Conservation (phyloP, 2,329 filamentous ascomycete species). For the Phaeophleospora eucalypticola region DNA sequence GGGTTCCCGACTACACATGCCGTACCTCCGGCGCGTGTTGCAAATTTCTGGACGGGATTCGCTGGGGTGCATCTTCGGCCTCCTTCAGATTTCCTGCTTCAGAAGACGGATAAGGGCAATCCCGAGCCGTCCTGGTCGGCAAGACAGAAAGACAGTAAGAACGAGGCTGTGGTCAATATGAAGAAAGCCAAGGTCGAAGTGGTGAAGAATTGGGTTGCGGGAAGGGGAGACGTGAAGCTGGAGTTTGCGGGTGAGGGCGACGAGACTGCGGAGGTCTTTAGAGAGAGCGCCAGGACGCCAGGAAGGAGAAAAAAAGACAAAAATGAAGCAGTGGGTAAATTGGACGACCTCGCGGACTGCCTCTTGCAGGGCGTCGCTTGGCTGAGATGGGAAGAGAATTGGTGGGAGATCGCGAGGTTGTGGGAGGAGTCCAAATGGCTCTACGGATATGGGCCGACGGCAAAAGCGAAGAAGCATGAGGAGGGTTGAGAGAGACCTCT, state of each 20-base stretch:
- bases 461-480: no score
- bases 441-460: no score
- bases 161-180: neutral
- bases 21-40: slow-evolving; percentile 53
- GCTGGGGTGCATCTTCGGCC: no score
- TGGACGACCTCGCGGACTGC: slow-evolving; percentile 79
- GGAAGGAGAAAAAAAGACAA: no score
- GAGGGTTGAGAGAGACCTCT: no score
- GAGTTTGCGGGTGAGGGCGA: slow-evolving; percentile 35
- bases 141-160: neutral
- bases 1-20: slow-evolving; percentile 41
- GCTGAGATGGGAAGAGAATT: slow-evolving; percentile 68
- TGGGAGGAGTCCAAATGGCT: no score
- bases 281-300: no score
- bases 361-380: slow-evolving; percentile 73
- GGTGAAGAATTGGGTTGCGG: slow-evolving; percentile 52
- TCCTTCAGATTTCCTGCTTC: no score
- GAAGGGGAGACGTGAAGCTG: slow-evolving; percentile 20
- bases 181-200: slow-evolving; percentile 63
- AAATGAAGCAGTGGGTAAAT: slow-evolving; percentile 46
- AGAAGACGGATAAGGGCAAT: no score
- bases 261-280: slow-evolving; percentile 36
- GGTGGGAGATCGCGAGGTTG: neutral
- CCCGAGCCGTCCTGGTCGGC: neutral
- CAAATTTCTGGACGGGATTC: slow-evolving; percentile 55